Evolutionary conservation across 2,329 filamentous ascomycete genomes (phyloP), one percentile per base, ranked within the genome.

Genomic region (Scortechinia acanthostroma): DNA sequence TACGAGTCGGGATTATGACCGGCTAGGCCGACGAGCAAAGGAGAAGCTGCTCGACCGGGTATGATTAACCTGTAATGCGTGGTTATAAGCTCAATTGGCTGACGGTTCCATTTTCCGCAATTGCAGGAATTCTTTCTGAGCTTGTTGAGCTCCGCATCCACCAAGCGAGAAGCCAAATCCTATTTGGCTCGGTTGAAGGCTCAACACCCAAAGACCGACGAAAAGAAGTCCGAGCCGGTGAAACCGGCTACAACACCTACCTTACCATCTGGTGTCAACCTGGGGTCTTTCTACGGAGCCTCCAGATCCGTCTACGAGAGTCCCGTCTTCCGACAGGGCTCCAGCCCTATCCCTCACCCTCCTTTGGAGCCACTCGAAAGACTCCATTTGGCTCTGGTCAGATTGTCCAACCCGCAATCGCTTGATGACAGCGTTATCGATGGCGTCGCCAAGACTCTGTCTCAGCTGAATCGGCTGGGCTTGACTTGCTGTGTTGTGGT

Each of bases 171-270:
- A 67, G 90, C 91, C 42, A 91, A 87, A 63, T 83, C 88, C 28
- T 98, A 96, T 58, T 74, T 98, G 15, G 86, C 93, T 53, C 91
- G 89, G 49, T 95, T 96, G 60, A 83, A 80, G 43, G n/a, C n/a
- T n/a, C 65, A 67, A 5, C 49, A 59, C n/a, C 54, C 59, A 53
- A 61, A 56, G 51, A 61, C 56, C 45, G 50, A 51, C 43, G 55
- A 53, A 47, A 63, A 55, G 17, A 54, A 50, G 53, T 51, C 56
- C 52, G 54, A 60, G 51, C 56, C 52, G 54, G 60, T 52, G 43
- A 48, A 53, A 58, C 48, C 50, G 56, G 43, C 21, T 43, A 43
- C 14, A 46, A 45, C 47, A 10, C 35, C 17, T 40, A 13, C 6
- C 13, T 17, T 19, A 17, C 17, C 35, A 10, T 40, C 35, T 40